phyloP scores from a whole-genome alignment of 805 yeast genomes.

The Saturnispora hagleri region DNA sequence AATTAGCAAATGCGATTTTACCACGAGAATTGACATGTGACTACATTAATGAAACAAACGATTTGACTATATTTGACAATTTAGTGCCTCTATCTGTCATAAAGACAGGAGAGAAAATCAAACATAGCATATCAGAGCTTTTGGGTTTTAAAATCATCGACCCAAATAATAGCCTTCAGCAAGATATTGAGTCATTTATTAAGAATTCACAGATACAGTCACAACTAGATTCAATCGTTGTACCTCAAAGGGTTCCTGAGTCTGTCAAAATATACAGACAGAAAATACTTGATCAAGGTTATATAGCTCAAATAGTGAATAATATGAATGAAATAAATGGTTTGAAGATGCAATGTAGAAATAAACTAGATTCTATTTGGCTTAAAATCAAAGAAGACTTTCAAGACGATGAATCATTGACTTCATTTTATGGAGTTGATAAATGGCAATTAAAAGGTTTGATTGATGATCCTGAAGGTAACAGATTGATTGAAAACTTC shows the following conservation, averaged over 20 bases:
- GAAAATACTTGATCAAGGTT: constrained; percentile 46
- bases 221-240: constrained; percentile 49
- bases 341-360: constrained; percentile 33
- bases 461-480: constrained; percentile 30
- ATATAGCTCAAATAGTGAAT: constrained; percentile 33
- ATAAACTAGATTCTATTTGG: constrained; percentile 37
- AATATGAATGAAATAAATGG: constrained; percentile 38
- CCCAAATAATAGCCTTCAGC: constrained; percentile 42
- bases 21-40: constrained; percentile 28
- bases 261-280: constrained; percentile 47
- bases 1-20: constrained; percentile 40
- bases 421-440: constrained; percentile 41
- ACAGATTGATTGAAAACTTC: constrained; percentile 31
- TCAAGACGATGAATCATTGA: constrained; percentile 44
- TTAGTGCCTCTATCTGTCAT: constrained; percentile 60
- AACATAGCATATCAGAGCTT: constrained; percentile 30
- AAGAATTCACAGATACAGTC: constrained; percentile 49
- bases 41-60: constrained; percentile 18
- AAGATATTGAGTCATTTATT: constrained; percentile 35
- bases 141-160: background rate
- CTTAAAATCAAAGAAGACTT: constrained; percentile 41
- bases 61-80: constrained; percentile 38
- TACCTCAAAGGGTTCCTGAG: constrained; percentile 49
- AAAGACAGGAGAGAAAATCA: constrained; percentile 57
- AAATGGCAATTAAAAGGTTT: constrained; percentile 49